These are phyloP conservation scores for Talaromyces atroroseus DNA, from an alignment of 2,329 filamentous ascomycete genomes.

Conservation along the genomic window DNA sequence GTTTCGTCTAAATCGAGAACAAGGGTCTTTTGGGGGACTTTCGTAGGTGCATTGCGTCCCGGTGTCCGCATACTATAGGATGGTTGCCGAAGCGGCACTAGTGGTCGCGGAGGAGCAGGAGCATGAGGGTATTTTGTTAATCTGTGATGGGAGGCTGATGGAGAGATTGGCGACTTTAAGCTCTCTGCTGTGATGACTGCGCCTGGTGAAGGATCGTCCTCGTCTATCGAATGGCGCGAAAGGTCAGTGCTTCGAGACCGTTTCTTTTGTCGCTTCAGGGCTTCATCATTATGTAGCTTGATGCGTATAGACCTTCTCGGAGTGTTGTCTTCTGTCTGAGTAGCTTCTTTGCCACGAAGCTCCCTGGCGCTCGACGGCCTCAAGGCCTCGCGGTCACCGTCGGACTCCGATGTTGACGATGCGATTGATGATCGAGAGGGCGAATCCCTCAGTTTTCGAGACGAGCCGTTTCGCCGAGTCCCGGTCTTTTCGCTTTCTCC, in stretches of 20 bases:
- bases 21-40: constrained; percentile 76
- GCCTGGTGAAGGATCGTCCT: constrained; percentile 22
- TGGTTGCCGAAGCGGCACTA: constrained; percentile 82
- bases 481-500: constrained; percentile 19
- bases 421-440: constrained; percentile 40
- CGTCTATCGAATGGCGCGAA: constrained; percentile 17
- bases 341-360: constrained; percentile 17
- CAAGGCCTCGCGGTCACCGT: constrained; percentile 36
- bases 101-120: constrained; percentile 78
- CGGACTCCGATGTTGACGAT: constrained; percentile 52
- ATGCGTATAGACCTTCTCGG: constrained; percentile 82
- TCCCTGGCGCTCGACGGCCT: constrained; percentile 22
- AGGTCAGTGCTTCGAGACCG: constrained; percentile 29
- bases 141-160: constrained; percentile 51
- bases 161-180: constrained; percentile 89
- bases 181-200: constrained; percentile 65
- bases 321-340: constrained; percentile 56
- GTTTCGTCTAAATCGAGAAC: constrained; percentile 96
- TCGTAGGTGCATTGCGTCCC: constrained; percentile 14
- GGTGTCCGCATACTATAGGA: constrained; percentile 61
- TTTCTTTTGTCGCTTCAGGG: constrained; percentile 62
- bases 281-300: constrained; percentile 75
- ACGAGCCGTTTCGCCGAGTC: constrained; percentile 25
- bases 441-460: constrained; percentile 28
- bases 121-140: constrained; percentile 87